phyloP scores from a whole-genome alignment of 108 stramenopile genomes.

The Pseudonitzschia delicatissima region DNA sequence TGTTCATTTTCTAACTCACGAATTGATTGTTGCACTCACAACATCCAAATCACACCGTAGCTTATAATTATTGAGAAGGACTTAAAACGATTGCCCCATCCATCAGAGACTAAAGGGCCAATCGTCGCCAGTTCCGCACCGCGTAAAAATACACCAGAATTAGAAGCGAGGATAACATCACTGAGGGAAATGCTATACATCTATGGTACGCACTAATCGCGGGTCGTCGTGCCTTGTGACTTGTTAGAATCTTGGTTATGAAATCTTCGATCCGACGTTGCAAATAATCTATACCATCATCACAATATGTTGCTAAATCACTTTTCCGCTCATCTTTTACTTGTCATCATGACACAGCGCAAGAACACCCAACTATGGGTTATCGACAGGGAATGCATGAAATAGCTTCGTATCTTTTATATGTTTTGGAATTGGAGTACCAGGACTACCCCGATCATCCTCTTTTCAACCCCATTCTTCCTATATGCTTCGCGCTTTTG shows the following conservation, averaged over 20 bases:
- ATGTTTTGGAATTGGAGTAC: slow-evolving; percentile 69
- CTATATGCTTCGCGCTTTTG: slow-evolving; percentile 47
- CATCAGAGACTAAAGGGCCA: slow-evolving; percentile 42
- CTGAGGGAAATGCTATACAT: slow-evolving; percentile 41
- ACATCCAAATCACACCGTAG: slow-evolving; percentile 7
- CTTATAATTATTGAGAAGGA: slow-evolving; percentile 82
- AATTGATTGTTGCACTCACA: no score
- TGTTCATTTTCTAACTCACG: no score
- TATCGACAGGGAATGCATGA: slow-evolving; percentile 92
- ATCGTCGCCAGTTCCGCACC: slow-evolving; percentile 35
- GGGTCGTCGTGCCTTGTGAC: no score
- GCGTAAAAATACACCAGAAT: slow-evolving; percentile 16
- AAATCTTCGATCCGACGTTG: no score
- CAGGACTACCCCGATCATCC: slow-evolving; percentile 20
- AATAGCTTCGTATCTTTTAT: slow-evolving; percentile 62
- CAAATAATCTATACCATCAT: no score
- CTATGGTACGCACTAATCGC: slow-evolving; percentile 13
- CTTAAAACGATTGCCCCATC: slow-evolving; percentile 70
- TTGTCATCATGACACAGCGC: slow-evolving; percentile 11
- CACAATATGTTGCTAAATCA: no score
- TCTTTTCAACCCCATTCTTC: slow-evolving; percentile 41
- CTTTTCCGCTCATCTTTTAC: no score
- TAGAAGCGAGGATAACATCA: slow-evolving; percentile 22
- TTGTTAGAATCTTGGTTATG: no score
- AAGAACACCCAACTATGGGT: slow-evolving; percentile 59